Evolutionary conservation across 768 basidiomycete species (phyloP).

Genomic region (Sarcodon aspratus): DNA sequence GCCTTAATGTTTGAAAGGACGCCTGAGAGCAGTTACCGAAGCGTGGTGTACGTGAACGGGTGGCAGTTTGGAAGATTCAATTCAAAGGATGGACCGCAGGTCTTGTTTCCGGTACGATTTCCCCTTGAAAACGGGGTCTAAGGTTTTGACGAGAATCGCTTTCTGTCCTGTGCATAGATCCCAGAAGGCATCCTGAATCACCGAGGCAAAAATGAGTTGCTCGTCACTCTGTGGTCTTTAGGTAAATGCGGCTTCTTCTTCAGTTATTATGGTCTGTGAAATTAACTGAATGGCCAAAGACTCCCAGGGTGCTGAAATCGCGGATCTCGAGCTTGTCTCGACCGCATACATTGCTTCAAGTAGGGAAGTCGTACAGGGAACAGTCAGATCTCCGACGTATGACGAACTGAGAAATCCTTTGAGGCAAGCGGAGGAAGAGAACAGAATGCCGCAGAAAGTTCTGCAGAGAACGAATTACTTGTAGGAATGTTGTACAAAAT

Average conservation of each 20-base stretch:
- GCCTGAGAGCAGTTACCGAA: constrained; percentile 11
- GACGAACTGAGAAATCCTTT: background rate
- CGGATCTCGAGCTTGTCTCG: constrained; percentile 8
- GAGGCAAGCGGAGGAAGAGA: too few species aligned
- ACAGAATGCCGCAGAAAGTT: too few species aligned
- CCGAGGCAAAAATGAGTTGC: constrained; percentile 13
- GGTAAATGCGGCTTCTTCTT: constrained; percentile 3
- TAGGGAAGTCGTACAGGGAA: constrained; percentile 3
- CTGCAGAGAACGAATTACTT: too few species aligned
- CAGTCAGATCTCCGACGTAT: constrained; percentile 3
- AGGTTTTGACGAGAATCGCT: constrained; percentile 9
- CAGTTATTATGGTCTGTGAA: background rate
- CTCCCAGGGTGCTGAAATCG: constrained; percentile 10
- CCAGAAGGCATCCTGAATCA: constrained; percentile 18
- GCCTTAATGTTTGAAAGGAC: constrained; percentile 12
- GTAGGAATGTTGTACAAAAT: too few species aligned
- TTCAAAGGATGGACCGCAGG: constrained; percentile 10
- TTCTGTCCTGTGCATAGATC: constrained; percentile 7
- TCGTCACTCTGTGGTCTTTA: constrained; percentile 14
- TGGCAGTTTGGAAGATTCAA: constrained; percentile 19
- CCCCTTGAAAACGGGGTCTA: background rate
- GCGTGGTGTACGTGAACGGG: constrained; percentile 17
- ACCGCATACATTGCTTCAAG: constrained; percentile 7
- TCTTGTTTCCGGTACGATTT: constrained; percentile 7
- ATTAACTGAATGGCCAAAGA: background rate